Base-by-base conservation (phyloP, 352 stramenopile genomes). In the Thalassiosira hispida region DNA sequence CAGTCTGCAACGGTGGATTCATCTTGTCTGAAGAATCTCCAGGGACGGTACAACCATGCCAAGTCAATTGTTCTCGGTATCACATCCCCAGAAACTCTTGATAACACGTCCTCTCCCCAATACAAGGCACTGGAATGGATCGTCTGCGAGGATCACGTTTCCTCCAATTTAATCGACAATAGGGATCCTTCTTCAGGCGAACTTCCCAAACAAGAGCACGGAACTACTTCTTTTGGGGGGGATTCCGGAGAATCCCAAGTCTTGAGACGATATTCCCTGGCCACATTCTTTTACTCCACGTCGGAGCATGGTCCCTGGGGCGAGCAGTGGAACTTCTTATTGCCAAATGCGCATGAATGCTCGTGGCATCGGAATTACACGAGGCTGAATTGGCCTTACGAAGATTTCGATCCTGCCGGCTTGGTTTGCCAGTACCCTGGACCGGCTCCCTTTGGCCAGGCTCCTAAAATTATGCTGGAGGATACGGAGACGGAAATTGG, bases 101-200 rank as follows among this genome's bases (percentile, higher is more conserved):
- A 29, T 1, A 35, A 72, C 18, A 6, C 8, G 0, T 27, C 63
- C 2, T 52, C 63, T 16, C 63, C 63, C 7, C 63, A 72, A 25
- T 22, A 38, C 4, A 64, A 64, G 40, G 64, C 64, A 44, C n/a
- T 73, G 1, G 20, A 52, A 31, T 73, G 64, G 64, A 64, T 73
- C 20, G 64, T 73, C 0, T 73, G 64, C 20, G 12, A 44, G 12
- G 64, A 73, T 64, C 11, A 20, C 20, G 57, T 73, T 25, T 73
- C 64, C 0, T n/a, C 33, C 35, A 62, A 64, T 1, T 14, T 73
- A 11, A 46, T 73, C 11, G 38, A 44, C 3, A 18, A 57, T n/a
- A 53, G 27, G 52, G 31, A 72, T 16, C 31, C 20, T 2, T 33
- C 7, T 33, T 35, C 31, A 6, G 25, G 16, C 4, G 20, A 46